Evolutionary conservation across 805 yeast genomes (phyloP), one percentile per base, ranked within the genome.

Genomic region (Ogataea pini): DNA sequence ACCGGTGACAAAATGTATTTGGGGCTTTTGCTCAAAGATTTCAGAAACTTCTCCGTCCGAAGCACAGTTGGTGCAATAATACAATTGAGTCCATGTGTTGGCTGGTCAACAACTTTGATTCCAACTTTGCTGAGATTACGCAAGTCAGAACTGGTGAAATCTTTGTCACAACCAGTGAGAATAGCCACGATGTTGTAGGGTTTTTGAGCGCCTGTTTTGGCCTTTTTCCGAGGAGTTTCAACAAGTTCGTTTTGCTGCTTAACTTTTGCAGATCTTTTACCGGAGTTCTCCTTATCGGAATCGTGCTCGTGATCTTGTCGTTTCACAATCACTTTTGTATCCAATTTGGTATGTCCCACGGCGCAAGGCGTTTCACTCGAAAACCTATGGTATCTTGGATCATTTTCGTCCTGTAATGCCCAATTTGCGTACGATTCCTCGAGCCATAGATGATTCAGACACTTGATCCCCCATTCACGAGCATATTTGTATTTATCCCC

Each of bases 31-130:
- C 89, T 79, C 43, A 90, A 68, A 17, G 90, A 81, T 36, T 78
- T 77, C 46, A 92, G 72, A 59, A 92, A 91, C 67, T 92, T 94
- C 49, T 86, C 96, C 0, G 98, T 92, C 55, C 97, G 73, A 57
- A 86, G 62, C n/a, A 86, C 74, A 51, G 81, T 81, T 1, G 97
- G 96, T 0, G 97, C 91, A 9, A 91, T 79, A 9, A 86, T 78
- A 37, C 74, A 64, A 40, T 72, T 73, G 6, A 77, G 51, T 14
- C 71, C 66, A 7, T 72, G 72, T 3, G 76, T 79, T 12, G 73
- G 67, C 14, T 71, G 64, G 2, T 65, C 68, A 1, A 61, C 51
- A 17, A 86, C 67, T 20, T 68, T 67, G 25, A 91, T 77, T 0
- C 96, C 96, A 9, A 81, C 58, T n/a, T 66, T 65, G 14, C 67